phyloP scores from a whole-genome alignment of 75 land plant genomes.

The Cunninghamia lanceolata region DNA sequence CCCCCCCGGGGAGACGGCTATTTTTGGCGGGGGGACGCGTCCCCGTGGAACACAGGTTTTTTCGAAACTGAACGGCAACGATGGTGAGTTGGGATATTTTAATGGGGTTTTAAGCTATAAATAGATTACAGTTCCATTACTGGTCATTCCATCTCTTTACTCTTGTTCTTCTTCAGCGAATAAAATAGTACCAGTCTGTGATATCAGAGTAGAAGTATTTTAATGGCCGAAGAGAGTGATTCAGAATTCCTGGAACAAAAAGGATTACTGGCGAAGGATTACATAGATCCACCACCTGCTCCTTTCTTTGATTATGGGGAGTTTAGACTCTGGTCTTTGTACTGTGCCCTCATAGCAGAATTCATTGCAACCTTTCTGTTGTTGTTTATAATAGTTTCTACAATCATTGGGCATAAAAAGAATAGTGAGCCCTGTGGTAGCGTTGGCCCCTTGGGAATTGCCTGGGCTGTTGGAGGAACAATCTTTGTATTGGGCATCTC shows the following conservation, averaged over 20 bases:
- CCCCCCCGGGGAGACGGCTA: too few relatives aligned
- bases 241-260: constrained; percentile 14
- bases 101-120: background rate
- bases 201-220: too few relatives aligned
- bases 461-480: constrained; percentile 64
- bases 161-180: background rate
- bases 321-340: constrained; percentile 47
- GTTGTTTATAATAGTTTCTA: constrained; percentile 45
- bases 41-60: too few relatives aligned
- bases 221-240: background rate
- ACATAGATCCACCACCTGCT: constrained; percentile 56
- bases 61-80: too few relatives aligned
- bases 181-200: too few relatives aligned
- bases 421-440: constrained; percentile 23
- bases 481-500: constrained; percentile 62
- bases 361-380: constrained; percentile 58
- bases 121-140: background rate
- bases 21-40: too few relatives aligned
- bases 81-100: background rate
- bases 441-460: constrained; percentile 53
- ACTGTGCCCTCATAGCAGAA: constrained; percentile 59
- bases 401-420: constrained; percentile 36
- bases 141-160: background rate
- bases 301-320: constrained; percentile 31
- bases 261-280: constrained; percentile 27